Percentiles rank a stretch among this genome's conserved stretches.
Conservation (phyloP, 306 rosid species). For the Malus domestica region DNA sequence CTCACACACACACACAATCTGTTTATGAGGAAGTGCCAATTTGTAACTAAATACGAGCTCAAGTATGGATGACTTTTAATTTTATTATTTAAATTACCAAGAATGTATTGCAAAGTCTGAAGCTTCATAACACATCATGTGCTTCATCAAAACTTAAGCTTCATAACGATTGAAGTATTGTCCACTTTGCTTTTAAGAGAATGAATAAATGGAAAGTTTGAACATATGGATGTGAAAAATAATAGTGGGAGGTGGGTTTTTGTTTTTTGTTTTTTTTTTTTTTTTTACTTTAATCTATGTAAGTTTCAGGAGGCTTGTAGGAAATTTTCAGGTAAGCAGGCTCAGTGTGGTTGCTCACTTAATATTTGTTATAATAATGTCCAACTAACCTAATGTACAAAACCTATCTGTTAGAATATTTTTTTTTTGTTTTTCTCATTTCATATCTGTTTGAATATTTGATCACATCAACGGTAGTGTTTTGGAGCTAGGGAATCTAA, state of each 20-base stretch:
- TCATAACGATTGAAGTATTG: not conserved
- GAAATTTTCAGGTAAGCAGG: not conserved
- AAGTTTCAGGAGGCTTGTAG: not conserved
- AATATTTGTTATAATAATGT: not conserved
- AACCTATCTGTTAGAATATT: not conserved
- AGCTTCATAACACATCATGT: not conserved
- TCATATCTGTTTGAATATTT: not conserved
- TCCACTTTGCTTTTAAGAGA: not conserved
- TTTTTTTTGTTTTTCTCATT: not conserved
- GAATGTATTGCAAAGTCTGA: not conserved
- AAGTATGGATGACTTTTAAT: not conserved
- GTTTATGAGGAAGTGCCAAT: not conserved
- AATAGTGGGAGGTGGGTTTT: not conserved
- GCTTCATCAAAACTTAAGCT: not conserved
- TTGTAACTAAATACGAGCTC: not conserved
- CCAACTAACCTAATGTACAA: not conserved
- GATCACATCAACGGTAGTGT: not conserved
- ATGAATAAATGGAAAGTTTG: not conserved
- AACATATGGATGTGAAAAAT: not conserved
- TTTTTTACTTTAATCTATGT: not conserved
- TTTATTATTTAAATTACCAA: not conserved
- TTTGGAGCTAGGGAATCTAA: slow-evolving; percentile 11
- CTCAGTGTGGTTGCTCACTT: not conserved
- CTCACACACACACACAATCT: not conserved
- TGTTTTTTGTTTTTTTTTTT: too few species aligned